Base-by-base conservation (phyloP, 768 basidiomycete genomes). In the Ephemerocybe angulata region DNA sequence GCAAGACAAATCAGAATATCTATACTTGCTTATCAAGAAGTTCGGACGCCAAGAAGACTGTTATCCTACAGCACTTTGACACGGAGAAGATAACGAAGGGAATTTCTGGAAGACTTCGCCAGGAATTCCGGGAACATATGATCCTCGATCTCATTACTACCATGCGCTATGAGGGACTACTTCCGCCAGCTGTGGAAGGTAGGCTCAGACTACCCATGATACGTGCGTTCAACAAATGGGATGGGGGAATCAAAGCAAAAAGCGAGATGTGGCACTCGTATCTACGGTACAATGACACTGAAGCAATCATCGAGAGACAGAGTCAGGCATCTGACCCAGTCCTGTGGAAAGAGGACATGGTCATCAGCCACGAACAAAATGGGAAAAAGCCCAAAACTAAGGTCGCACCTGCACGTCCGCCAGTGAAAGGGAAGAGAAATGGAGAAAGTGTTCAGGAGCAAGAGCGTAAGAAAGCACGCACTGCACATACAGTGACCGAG, bases 11-110 rank as follows among this genome's bases (percentile, higher is more conserved):
- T 56, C 52, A 53, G 27, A 50, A 61, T 1, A 62, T 59, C 54
- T 69, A 70, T 50, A 70, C 67, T 3, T 43, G 48, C 35, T 44
- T 71, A 12, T 72, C 67, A 15, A 33, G 69, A 37, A 65, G 65
- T 51, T 37, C 65, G 6, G 54, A 54, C 43, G 69, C 70, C 13
- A 52, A 29, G 8, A 62, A 60, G 6, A 70, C 67, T 2, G 22
- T 67, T 1, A 69, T 71, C 35, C 6, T 71, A 2, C 61, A 67
- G 50, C 61, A 56, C 3, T 67, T 67, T 57, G 50, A 60, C 46
- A n/a, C 22, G 4, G 25, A 22, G 3, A 62, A 57, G 38, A 67
- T 68, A 13, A 62, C 42, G n/a, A 54, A 55, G 31, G 61, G 63
- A 4, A 43, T 53, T 1, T 50, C 50, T 24, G 61, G 60, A 4